Evolutionary conservation across 805 yeast genomes (phyloP), one percentile per base, ranked within the genome.

Genomic region (Maudiozyma barnettii): DNA sequence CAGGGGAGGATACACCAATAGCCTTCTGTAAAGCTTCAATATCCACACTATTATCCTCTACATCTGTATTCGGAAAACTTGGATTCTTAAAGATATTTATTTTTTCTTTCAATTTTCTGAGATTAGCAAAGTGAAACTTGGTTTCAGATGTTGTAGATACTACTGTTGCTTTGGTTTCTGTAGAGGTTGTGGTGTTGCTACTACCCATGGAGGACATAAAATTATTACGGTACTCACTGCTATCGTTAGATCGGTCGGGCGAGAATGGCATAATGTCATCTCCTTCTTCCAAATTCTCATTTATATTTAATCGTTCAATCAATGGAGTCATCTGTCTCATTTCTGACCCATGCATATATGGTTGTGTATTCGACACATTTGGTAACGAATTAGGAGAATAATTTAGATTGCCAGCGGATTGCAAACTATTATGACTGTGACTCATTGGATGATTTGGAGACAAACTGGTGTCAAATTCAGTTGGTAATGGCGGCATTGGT

Each of bases 21-120:
- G 66, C 68, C 41, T 65, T 64, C 49, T 65, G 67, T n/a, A 65
- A 49, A 5, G 66, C 68, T 43, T 58, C 61, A 20, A 65, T 60
- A 49, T 65, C 67, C 10, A 65, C 64, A 4, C 56, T 51, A 9
- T 48, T 46, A 14, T 53, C 56, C 13, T 48, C 51, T 8, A 30
- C 45, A 8, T 51, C 49, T 2, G 45, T 49, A 6, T 22, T 39
- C 9, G 59, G 53, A 14, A 52, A 47, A 30, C 50, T 54, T 0
- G 64, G 66, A 46, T 64, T 64, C 45, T 63, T 64, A 45, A 65
- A 64, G 2, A 58, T 61, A 44, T 63, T 63, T 38, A 65, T 62
- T 45, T 58, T 59, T 38, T 63, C 68, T 37, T 62, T 64, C 22
- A 65, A 47, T 44, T 63, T 65, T 44, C 53, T 61, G 33, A 65